Conservation (phyloP, 192 early-diverging fungal genomes). For the Umbelopsis isabellina region DNA sequence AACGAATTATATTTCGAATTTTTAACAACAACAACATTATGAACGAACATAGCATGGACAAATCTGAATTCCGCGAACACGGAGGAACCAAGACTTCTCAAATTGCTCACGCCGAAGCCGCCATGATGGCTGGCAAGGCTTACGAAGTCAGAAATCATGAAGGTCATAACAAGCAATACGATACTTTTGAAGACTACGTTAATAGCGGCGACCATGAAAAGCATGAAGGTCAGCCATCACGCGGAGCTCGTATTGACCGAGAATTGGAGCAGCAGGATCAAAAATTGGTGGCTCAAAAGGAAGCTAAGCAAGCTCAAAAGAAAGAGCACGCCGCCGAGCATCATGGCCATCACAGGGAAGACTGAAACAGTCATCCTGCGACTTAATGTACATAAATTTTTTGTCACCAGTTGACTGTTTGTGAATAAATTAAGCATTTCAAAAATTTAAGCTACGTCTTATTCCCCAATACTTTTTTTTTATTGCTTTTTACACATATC, state of each 20-base stretch:
- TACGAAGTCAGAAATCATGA: constrained; percentile 25
- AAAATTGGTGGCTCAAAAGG: constrained; percentile 13
- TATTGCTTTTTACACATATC: too few species aligned
- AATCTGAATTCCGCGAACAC: background rate
- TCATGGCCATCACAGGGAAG: background rate
- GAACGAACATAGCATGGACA: constrained; percentile 1
- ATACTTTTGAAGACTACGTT: constrained; percentile 4
- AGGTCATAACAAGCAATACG: constrained; percentile 30
- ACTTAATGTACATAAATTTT: too few species aligned
- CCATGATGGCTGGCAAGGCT: constrained; percentile 21
- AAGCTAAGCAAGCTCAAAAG: background rate
- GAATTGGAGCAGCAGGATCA: constrained; percentile 27
- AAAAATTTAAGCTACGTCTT: too few species aligned
- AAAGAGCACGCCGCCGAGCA: constrained; percentile 6
- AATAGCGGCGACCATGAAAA: constrained; percentile 17
- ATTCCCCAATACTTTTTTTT: too few species aligned
- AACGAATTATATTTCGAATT: too few species aligned
- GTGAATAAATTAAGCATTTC: too few species aligned
- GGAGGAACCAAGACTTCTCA: background rate
- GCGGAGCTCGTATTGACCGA: constrained; percentile 21
- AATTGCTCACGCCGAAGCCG: constrained; percentile 27
- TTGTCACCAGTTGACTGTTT: too few species aligned
- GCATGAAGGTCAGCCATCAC: constrained; percentile 22
- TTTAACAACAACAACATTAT: background rate
- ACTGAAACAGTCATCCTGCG: background rate